Conservation (phyloP, 106 monocot genomes). For the Phalaenopsis aphrodite region DNA sequence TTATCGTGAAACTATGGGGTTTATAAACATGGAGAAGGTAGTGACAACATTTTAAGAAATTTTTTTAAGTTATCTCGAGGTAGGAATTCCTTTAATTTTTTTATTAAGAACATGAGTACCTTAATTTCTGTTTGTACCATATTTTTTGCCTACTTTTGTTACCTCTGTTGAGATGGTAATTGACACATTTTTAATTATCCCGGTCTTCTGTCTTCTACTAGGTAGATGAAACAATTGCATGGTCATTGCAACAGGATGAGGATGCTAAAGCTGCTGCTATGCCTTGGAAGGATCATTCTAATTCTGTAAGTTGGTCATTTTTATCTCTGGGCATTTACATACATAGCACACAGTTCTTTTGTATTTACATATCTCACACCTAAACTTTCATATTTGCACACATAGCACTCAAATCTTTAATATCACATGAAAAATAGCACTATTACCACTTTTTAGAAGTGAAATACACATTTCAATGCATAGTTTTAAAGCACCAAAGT, state of each 20-base stretch:
- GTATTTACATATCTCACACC: too few species aligned
- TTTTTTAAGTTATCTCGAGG: not conserved
- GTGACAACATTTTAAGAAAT: not conserved
- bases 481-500: too few species aligned
- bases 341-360: too few species aligned
- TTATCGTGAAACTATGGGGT: conserved; percentile 36
- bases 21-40: conserved; percentile 39
- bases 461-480: too few species aligned
- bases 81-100: not conserved
- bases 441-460: too few species aligned
- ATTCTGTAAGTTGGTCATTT: conserved; percentile 19
- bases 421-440: too few species aligned
- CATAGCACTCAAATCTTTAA: too few species aligned
- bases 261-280: conserved; percentile 20
- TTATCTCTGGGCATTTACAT: not conserved
- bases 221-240: conserved; percentile 49
- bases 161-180: not conserved
- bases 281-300: conserved; percentile 10
- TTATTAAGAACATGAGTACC: not conserved
- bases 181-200: not conserved
- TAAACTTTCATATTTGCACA: too few species aligned
- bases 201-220: conserved; percentile 11
- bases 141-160: not conserved
- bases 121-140: conserved; percentile 1
- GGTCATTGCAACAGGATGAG: conserved; percentile 52